Conservation (phyloP, 2,329 filamentous ascomycete species). For the Sporothrix brasiliensis region DNA sequence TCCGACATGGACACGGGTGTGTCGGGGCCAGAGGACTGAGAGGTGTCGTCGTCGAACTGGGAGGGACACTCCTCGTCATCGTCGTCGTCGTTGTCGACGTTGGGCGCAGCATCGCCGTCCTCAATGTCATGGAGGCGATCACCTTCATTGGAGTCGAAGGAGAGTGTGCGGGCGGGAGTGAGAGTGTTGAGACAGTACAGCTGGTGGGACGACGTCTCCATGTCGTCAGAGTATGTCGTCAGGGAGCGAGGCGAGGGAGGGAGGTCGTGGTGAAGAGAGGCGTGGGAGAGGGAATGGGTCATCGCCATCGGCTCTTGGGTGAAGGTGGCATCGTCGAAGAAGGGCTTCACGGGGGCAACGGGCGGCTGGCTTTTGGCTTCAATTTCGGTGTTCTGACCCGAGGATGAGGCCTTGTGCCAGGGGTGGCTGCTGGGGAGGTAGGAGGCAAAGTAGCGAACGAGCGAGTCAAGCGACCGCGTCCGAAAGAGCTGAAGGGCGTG, state of each 20-base stretch:
- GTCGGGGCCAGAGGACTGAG: conserved; percentile 51
- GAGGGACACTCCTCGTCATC: conserved; percentile 37
- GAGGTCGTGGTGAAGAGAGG: conserved; percentile 41
- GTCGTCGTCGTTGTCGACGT: conserved; percentile 36
- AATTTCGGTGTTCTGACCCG: neutral
- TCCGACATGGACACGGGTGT: conserved; percentile 53
- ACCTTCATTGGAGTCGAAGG: conserved; percentile 55
- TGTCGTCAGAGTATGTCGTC: conserved; percentile 52
- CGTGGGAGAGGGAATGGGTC: conserved; percentile 35
- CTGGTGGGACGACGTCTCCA: conserved; percentile 45
- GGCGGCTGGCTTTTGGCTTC: neutral
- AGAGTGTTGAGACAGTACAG: conserved; percentile 42
- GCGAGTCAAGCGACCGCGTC: conserved; percentile 61
- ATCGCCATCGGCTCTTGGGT: conserved; percentile 52
- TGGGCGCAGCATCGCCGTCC: neutral
- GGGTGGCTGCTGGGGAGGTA: conserved; percentile 58
- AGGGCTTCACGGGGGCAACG: conserved; percentile 40
- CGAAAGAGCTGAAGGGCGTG: conserved; percentile 62
- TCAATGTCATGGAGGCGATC: conserved; percentile 34
- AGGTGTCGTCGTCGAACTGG: conserved; percentile 47
- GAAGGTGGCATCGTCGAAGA: conserved; percentile 51
- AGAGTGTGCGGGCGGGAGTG: conserved; percentile 54
- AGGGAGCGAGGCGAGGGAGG: conserved; percentile 56
- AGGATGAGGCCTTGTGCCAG: conserved; percentile 45
- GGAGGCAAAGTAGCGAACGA: conserved; percentile 62